Percentiles rank a stretch among this genome's conserved stretches.
These are phyloP conservation scores for Cercospora nicotianae DNA, from an alignment of 2,329 filamentous ascomycete genomes.

Conservation along the genomic window DNA sequence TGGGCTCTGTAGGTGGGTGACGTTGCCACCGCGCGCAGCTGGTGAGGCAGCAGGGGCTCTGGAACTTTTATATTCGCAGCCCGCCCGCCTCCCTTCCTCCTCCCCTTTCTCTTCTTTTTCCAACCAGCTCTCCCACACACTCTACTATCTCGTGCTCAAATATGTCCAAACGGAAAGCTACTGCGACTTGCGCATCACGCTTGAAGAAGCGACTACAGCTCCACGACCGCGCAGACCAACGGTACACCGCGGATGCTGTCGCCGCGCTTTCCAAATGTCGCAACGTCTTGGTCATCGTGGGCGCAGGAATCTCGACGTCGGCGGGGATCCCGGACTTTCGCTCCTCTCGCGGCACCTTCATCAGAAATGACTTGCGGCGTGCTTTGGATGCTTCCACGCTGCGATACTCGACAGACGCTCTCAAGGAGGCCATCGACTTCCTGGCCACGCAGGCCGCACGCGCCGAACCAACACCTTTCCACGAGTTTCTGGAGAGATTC, in stretches of 20 bases:
- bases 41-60: too few species aligned
- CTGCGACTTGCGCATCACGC: not conserved
- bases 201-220: not conserved
- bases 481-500: too few species aligned
- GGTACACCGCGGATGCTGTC: not conserved
- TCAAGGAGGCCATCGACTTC: not conserved
- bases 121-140: not conserved
- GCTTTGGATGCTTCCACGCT: conserved; percentile 6
- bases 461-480: conserved; percentile 3
- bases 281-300: not conserved
- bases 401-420: not conserved
- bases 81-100: not conserved
- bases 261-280: not conserved
- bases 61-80: not conserved
- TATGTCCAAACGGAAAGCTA: not conserved
- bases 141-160: not conserved
- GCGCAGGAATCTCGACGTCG: too few species aligned
- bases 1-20: not conserved
- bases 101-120: not conserved
- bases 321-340: too few species aligned
- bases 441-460: not conserved
- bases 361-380: not conserved
- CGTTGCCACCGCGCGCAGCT: not conserved
- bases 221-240: not conserved
- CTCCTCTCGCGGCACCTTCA: too few species aligned